Conservation (phyloP, 495 filamentous ascomycete species). For the Neurospora tetrasperma region DNA sequence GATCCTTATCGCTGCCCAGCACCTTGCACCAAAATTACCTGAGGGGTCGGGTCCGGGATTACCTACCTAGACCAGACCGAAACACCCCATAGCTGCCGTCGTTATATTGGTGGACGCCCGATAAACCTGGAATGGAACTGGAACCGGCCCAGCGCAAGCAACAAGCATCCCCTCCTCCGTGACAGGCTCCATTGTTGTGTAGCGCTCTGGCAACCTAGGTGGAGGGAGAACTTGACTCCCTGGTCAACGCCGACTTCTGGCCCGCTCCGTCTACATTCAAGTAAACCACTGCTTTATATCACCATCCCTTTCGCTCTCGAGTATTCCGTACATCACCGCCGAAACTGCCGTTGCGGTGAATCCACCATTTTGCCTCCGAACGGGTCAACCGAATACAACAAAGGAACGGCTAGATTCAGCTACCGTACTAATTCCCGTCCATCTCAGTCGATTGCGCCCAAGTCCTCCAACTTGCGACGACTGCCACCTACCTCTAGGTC, state of each 20-base stretch:
- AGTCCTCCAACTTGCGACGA: background rate
- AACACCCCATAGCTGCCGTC: no score
- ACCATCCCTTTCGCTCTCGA: background rate
- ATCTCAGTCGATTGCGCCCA: background rate
- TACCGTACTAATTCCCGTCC: background rate
- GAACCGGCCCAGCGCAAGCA: background rate
- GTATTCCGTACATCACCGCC: background rate
- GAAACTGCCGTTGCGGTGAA: background rate
- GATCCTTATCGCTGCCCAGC: background rate
- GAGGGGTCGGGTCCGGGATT: background rate
- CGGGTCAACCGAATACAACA: background rate
- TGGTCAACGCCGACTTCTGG: background rate
- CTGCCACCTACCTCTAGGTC: background rate
- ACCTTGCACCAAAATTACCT: background rate
- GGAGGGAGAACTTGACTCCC: background rate
- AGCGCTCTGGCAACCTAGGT: background rate
- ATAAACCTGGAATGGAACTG: background rate
- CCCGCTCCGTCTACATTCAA: background rate
- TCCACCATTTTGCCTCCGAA: background rate
- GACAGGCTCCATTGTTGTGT: background rate
- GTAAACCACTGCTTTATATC: background rate
- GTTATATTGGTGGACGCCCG: background rate
- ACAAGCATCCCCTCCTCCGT: background rate
- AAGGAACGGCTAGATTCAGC: background rate
- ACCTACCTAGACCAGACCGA: no score